A percentile compares a stretch with the other conserved stretches of the same genome.
Conservation (phyloP, 257 asterid species). For the Verbascum thapsus region DNA sequence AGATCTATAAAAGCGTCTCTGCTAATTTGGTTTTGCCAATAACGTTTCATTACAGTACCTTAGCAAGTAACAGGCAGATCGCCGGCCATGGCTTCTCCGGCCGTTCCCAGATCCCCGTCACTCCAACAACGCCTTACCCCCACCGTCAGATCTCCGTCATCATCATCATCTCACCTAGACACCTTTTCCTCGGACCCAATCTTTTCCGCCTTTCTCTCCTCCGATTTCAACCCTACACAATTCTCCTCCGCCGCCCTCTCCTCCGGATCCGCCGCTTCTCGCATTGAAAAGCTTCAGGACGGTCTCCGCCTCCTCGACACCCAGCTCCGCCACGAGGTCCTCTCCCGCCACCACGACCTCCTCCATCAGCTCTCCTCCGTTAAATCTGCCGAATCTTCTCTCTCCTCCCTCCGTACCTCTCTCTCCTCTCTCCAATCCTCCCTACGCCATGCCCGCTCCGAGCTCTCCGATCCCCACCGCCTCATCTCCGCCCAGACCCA, state of each 20-base stretch:
- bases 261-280: slow-evolving; percentile 93
- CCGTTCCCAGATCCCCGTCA: slow-evolving; percentile 70
- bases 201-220: slow-evolving; percentile 81
- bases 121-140: slow-evolving; percentile 68
- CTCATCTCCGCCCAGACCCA: slow-evolving; percentile 59
- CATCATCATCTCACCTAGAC: slow-evolving; percentile 43
- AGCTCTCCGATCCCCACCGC: slow-evolving; percentile 85
- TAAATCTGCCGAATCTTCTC: slow-evolving; percentile 70
- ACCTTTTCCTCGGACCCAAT: slow-evolving; percentile 83
- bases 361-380: slow-evolving; percentile 85
- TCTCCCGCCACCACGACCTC: slow-evolving; percentile 81
- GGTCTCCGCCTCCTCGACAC: slow-evolving; percentile 80
- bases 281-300: slow-evolving; percentile 87
- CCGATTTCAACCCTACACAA: slow-evolving; percentile 76
- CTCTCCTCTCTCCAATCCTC: slow-evolving; percentile 78
- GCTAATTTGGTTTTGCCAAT: too few species aligned
- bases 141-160: slow-evolving; percentile 31
- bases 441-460: slow-evolving; percentile 68
- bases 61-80: too few species aligned
- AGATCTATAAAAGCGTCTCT: too few species aligned
- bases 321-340: slow-evolving; percentile 86
- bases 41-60: too few species aligned
- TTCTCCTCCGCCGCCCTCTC: slow-evolving; percentile 98
- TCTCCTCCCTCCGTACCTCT: slow-evolving; percentile 73
- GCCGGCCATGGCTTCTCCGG: slow-evolving; percentile 57